Conservation (phyloP, 2,329 filamentous ascomycete genomes). For the Scedosporium aurantiacum region DNA sequence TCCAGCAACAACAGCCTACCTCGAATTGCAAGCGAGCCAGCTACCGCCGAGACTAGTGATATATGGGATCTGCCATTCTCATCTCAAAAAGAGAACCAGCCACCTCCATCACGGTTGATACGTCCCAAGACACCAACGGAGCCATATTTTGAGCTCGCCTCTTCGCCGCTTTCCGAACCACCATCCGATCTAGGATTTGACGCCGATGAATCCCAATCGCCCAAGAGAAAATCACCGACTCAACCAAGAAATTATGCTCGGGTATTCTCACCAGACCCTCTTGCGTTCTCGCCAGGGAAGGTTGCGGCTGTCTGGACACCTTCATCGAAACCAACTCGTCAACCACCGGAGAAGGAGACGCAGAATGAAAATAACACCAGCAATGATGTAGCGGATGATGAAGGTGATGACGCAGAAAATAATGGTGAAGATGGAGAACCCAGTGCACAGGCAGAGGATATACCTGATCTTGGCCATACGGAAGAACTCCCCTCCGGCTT, state of each 20-base stretch:
- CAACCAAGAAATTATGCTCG: neutral
- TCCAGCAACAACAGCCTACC: neutral
- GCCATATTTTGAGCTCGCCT: neutral
- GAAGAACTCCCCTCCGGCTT: neutral
- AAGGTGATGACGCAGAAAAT: too few relatives aligned
- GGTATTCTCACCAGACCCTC: conserved; percentile 4
- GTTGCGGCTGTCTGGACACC: neutral
- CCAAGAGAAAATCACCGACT: neutral
- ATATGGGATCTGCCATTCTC: conserved; percentile 3
- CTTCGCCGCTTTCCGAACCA: conserved; percentile 6
- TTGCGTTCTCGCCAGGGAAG: neutral
- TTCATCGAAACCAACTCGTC: neutral
- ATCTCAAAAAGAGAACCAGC: neutral
- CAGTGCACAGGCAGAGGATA: neutral
- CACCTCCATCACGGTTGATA: neutral
- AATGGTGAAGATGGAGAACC: too few relatives aligned
- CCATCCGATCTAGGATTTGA: conserved; percentile 3
- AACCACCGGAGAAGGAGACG: neutral
- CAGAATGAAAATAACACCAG: neutral
- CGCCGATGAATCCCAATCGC: neutral
- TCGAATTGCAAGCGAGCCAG: neutral
- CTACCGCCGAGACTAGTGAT: neutral
- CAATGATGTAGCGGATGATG: too few relatives aligned
- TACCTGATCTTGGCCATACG: neutral
- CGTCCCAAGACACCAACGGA: neutral